phyloP scores from a whole-genome alignment of 2,329 filamentous ascomycete species.

The Malbranchea zuffiana region DNA sequence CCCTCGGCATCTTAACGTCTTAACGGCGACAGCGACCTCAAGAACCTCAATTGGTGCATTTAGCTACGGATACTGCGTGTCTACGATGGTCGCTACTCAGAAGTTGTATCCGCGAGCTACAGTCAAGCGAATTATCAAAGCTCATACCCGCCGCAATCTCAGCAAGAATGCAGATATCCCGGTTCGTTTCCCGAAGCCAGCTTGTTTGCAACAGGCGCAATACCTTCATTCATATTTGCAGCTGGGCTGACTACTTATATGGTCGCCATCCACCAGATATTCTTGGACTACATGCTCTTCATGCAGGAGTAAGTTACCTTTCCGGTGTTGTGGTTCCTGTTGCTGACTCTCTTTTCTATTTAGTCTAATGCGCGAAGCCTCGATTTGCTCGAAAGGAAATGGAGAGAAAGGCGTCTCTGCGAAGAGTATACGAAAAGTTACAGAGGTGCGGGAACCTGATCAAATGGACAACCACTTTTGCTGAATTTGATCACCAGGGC shows the following conservation, averaged over 20 bases:
- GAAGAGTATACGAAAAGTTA: constrained; percentile 65
- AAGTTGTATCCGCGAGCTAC: constrained; percentile 76
- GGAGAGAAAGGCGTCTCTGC: constrained; percentile 66
- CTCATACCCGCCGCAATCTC: constrained; percentile 66
- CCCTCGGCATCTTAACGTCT: no score
- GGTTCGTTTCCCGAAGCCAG: constrained; percentile 39
- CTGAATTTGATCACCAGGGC: constrained; percentile 37
- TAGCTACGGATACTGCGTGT: neutral
- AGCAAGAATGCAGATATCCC: constrained; percentile 80
- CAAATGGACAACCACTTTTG: constrained; percentile 5
- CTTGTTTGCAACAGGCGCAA: no score
- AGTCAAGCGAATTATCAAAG: constrained; percentile 81
- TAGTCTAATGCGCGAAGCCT: constrained; percentile 69
- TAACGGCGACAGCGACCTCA: no score
- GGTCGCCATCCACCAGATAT: constrained; percentile 49
- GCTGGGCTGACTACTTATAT: no score
- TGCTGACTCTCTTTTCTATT: constrained; percentile 4
- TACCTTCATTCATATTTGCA: no score
- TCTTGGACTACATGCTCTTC: constrained; percentile 73
- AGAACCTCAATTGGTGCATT: no score
- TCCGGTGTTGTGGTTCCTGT: neutral
- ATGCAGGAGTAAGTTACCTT: constrained; percentile 48
- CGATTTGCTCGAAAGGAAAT: constrained; percentile 61
- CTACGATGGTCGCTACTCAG: constrained; percentile 50
- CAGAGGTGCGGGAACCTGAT: constrained; percentile 46